Base-by-base conservation (phyloP, 2,329 filamentous ascomycete species). In the Amauroascus verrucosus region DNA sequence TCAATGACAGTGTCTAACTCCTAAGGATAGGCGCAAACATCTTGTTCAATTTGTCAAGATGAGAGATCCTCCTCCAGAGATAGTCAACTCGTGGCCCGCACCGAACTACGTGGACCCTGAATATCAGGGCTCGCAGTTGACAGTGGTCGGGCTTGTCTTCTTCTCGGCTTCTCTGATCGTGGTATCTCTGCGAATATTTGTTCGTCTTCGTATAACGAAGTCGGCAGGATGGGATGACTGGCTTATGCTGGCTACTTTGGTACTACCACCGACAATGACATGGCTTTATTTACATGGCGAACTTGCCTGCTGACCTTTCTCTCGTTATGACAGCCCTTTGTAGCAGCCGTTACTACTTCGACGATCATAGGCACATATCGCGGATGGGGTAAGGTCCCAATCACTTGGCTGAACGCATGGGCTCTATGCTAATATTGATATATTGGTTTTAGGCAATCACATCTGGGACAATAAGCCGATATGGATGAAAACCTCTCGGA, bases 81-180 rank as follows among this genome's bases (percentile, higher is more conserved):
- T 59, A 16, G 35, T 56, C n/a, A 37, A 28, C 6, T 30, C 60
- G 32, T 67, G 63, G 63, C 64, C 64, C 1, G 56, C 58, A 48
- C 64, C 64, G n/a, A 65, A 67, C 50, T 65, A 61, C 58, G 56
- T 63, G 43, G 51, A 67, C 44, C 64, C 64, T 16, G 56, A 59
- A 18, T 63, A 55, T 26, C 51, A 59, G 54, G 64, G 64, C 9
- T 58, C 57, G n/a, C 56, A 57, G 6, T 51, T 66, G 28, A 57
- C 58, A 16, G 57, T 63, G 48, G 44, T 65, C 13, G 58, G 58
- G 38, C 60, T 64, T 48, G 32, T 62, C 2, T 62, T 67, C 49
- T 35, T 54, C 2, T 54, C 53, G n/a, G 48, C 63, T 9, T 62
- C 59, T 18, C 14, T 60, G 38, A 35, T 62, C 20, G 53, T 61